A percentile compares a stretch with the other conserved stretches of the same genome.
Conservation (phyloP, 306 rosid genomes). For the Canavalia gladiata region DNA sequence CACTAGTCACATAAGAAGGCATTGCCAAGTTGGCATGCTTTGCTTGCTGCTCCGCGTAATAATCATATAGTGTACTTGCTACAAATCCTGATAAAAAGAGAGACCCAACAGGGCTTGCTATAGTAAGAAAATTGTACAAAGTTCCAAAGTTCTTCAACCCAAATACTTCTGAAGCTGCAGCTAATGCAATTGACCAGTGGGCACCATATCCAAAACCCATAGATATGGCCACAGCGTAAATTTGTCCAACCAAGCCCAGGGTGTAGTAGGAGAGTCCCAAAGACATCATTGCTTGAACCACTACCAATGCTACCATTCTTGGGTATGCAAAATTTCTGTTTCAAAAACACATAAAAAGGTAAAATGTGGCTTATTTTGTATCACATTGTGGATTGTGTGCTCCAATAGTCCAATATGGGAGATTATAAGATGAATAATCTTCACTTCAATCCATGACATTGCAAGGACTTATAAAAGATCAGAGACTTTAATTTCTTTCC, state of each 20-base stretch:
- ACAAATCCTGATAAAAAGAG: slow-evolving; percentile 69
- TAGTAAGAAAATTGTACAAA: slow-evolving; percentile 68
- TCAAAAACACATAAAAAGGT: not conserved
- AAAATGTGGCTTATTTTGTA: not conserved
- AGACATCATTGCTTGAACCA: slow-evolving; percentile 50
- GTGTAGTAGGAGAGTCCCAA: slow-evolving; percentile 49
- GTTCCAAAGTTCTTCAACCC: slow-evolving; percentile 83
- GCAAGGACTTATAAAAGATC: no score
- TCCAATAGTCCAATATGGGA: not conserved
- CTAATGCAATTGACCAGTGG: slow-evolving; percentile 58
- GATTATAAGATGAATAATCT: not conserved
- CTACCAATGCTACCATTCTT: slow-evolving; percentile 54
- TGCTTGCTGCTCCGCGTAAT: slow-evolving; percentile 72
- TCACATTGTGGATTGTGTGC: not conserved
- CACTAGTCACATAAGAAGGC: not conserved
- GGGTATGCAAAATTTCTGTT: slow-evolving; percentile 56
- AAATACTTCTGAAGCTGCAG: slow-evolving; percentile 63
- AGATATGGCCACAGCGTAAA: slow-evolving; percentile 55
- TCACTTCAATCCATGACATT: not conserved
- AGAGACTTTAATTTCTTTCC: no score
- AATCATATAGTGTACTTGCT: slow-evolving; percentile 73
- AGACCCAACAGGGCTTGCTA: slow-evolving; percentile 78
- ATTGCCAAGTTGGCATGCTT: not conserved
- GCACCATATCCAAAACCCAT: slow-evolving; percentile 63
- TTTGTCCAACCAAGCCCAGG: slow-evolving; percentile 56